phyloP scores from a whole-genome alignment of 306 rosid genomes.

The Cicer chorassanicum region DNA sequence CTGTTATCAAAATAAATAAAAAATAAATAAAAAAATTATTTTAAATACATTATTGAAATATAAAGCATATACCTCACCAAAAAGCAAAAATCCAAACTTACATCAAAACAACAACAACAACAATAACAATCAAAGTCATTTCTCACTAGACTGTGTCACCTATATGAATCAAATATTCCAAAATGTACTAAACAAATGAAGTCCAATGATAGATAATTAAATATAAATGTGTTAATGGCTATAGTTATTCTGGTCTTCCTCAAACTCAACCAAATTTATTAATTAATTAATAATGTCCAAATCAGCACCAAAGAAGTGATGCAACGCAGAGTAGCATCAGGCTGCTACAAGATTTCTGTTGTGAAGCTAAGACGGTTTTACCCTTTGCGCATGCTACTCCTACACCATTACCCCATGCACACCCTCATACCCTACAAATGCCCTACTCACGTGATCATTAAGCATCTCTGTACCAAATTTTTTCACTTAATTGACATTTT shows the following conservation, averaged over 20 bases:
- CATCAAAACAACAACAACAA: not conserved
- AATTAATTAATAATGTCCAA: not conserved
- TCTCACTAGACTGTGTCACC: not conserved
- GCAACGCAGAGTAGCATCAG: not conserved
- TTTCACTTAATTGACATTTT: too few relatives aligned
- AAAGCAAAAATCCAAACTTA: not conserved
- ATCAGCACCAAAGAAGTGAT: not conserved
- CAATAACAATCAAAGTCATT: not conserved
- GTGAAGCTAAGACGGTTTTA: too few relatives aligned
- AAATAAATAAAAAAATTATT: not conserved
- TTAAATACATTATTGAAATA: not conserved
- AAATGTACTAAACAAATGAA: not conserved
- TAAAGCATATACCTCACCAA: constrained; percentile 24
- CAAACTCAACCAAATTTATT: not conserved
- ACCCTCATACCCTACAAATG: too few relatives aligned
- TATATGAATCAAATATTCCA: too few relatives aligned
- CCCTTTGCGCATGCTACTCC: too few relatives aligned
- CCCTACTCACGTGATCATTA: too few relatives aligned
- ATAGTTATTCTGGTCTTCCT: not conserved
- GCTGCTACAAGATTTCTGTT: not conserved
- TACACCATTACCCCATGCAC: too few relatives aligned
- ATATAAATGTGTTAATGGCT: too few relatives aligned
- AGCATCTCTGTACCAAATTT: too few relatives aligned
- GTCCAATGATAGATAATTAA: not conserved
- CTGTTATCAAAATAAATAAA: constrained; percentile 6